These are phyloP conservation scores for Penicillium sp. DNA, from an alignment of 2,329 filamentous ascomycete genomes.

Conservation along the genomic window DNA sequence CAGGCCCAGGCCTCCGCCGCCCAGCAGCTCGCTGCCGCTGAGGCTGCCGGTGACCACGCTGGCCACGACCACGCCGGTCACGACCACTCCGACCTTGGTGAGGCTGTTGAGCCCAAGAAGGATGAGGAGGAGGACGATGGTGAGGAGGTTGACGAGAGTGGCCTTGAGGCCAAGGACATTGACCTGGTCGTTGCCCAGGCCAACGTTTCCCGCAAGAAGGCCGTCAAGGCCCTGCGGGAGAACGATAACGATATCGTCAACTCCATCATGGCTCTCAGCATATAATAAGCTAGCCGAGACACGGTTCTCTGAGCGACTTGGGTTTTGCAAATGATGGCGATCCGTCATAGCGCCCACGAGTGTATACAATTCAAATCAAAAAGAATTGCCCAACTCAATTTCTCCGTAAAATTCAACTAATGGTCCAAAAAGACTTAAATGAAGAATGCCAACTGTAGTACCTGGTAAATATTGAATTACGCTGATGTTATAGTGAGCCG, in stretches of 20 bases:
- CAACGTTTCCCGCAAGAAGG: slow-evolving; percentile 95
- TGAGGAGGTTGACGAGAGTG: slow-evolving; percentile 91
- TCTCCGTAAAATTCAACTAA: background rate
- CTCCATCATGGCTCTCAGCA: slow-evolving; percentile 98
- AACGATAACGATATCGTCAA: slow-evolving; percentile 99
- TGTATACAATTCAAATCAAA: slow-evolving; percentile 39
- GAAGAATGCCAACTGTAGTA: background rate
- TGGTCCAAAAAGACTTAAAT: background rate
- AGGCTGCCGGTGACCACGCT: slow-evolving; percentile 58
- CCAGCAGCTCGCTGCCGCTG: slow-evolving; percentile 83
- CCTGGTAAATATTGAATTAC: too few species aligned
- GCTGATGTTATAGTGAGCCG: slow-evolving; percentile 7
- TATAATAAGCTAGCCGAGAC: slow-evolving; percentile 48
- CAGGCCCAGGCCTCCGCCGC: slow-evolving; percentile 94
- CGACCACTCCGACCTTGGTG: slow-evolving; percentile 59
- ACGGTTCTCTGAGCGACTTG: slow-evolving; percentile 28
- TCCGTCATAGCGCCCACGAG: slow-evolving; percentile 26
- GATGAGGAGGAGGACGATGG: slow-evolving; percentile 87
- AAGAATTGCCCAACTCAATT: slow-evolving; percentile 28
- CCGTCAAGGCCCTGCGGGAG: slow-evolving; percentile 91
- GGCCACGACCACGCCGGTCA: slow-evolving; percentile 55
- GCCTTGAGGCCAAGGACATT: slow-evolving; percentile 98
- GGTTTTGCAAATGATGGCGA: slow-evolving; percentile 27
- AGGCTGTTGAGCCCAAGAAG: slow-evolving; percentile 61
- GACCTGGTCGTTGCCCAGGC: slow-evolving; percentile 99